Evolutionary conservation across 805 yeast species (phyloP), one percentile per base, ranked within the genome.

Genomic region (Clavispora fructus): DNA sequence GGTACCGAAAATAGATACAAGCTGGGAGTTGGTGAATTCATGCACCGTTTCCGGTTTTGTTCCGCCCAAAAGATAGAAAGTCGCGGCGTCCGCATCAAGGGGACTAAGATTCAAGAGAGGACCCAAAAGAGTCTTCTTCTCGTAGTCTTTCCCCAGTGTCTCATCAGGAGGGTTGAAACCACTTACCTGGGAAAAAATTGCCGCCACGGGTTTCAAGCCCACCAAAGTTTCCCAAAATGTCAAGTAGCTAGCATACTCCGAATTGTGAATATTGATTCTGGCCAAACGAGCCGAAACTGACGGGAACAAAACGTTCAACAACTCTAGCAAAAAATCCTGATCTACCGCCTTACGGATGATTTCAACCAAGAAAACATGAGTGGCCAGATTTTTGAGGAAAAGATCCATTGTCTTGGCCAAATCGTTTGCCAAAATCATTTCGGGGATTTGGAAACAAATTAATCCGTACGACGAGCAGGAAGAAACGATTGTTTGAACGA

Each of bases 61-160:
- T 28, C 59, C 54, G 13, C 56, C 61, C 5, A 60, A 46, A 52
- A 82, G 81, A 49, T 76, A 78, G 14, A 68, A 56, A 0, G 74
- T 62, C 0, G 80, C 77, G 19, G 72, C 69, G n/a, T 73, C 64
- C 3, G 75, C 73, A 40, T 79, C 74, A 40, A 90, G 66, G 0
- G 97, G 96, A 0, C 96, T 87, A 19, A 89, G 65, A 47, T 83
- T 72, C 45, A 88, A 75, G 28, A 89, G 71, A 7, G 95, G 85
- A 2, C 97, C 98, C 45, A 92, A 66, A 14, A 87, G 63, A 0
- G 96, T 79, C 23, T 72, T 69, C 13, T 68, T 67, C 57, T 87
- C 95, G 56, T 77, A 77, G 40, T 75, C 73, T 14, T 75, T 64
- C 1, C 85, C 79, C 10, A 75, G 65, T 5, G 54, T 44, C 12